These are phyloP conservation scores for Rhodosporidiobolus odoratus DNA, from an alignment of 768 basidiomycete species.

Conservation along the genomic window DNA sequence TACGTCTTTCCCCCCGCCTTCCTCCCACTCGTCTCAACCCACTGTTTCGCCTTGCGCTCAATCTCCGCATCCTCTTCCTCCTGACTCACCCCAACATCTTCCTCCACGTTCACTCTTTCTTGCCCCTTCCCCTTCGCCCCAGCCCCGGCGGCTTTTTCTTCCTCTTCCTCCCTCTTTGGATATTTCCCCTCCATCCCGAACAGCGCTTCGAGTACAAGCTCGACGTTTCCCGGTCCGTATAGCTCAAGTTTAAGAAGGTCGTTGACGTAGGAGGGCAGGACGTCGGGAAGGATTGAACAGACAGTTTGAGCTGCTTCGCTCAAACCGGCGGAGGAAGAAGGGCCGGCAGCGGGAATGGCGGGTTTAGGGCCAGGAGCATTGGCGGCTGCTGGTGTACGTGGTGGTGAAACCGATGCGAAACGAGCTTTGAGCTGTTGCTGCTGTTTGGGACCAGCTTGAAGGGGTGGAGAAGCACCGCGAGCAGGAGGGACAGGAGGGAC, in stretches of 20 bases:
- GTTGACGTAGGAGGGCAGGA: slow-evolving; percentile 8
- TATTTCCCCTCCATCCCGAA: slow-evolving; percentile 5
- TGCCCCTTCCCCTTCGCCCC: slow-evolving; percentile 1
- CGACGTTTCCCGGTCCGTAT: slow-evolving; percentile 17
- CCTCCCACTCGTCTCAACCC: background rate
- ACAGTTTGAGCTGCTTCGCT: slow-evolving; percentile 7
- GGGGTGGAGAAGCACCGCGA: background rate
- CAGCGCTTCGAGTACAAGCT: slow-evolving; percentile 20
- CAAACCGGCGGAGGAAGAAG: background rate
- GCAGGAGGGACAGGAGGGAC: background rate
- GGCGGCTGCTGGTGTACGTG: too few relatives aligned
- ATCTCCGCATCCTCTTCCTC: background rate
- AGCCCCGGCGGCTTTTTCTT: too few relatives aligned
- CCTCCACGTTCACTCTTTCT: background rate
- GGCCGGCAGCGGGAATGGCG: background rate
- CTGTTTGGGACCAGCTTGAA: background rate
- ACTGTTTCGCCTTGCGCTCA: background rate
- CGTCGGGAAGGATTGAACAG: slow-evolving; percentile 29
- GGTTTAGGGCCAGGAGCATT: background rate
- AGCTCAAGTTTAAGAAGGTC: background rate
- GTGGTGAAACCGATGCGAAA: too few relatives aligned
- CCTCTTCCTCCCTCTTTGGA: background rate
- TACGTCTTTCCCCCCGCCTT: background rate
- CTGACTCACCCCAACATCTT: background rate
- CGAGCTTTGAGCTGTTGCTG: too few relatives aligned